These are phyloP conservation scores for Domatiomyces catenatus DNA, from an alignment of 2,329 filamentous ascomycete species.

Conservation along the genomic window DNA sequence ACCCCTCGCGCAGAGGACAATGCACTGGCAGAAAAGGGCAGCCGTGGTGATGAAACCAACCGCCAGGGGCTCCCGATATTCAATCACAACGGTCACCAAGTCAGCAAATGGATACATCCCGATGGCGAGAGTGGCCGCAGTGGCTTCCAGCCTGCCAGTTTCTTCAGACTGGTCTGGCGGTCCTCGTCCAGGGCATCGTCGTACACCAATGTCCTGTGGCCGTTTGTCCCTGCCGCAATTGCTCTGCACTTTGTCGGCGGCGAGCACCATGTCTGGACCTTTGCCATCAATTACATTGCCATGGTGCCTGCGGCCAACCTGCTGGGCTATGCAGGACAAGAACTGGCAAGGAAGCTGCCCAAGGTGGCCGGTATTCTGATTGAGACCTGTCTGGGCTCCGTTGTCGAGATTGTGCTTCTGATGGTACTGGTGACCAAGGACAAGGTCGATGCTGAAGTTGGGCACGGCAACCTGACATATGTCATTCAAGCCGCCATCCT, in stretches of 20 bases:
- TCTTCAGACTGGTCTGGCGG: slow-evolving; percentile 47
- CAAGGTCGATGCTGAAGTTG: slow-evolving; percentile 13
- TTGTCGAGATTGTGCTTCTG: slow-evolving; percentile 73
- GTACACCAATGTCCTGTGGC: slow-evolving; percentile 58
- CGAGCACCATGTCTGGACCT: slow-evolving; percentile 47
- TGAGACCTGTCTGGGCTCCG: slow-evolving; percentile 48
- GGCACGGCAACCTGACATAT: slow-evolving; percentile 32
- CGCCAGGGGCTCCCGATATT: slow-evolving; percentile 8
- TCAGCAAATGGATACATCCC: slow-evolving; percentile 26
- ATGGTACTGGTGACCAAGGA: slow-evolving; percentile 52
- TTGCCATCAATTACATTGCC: slow-evolving; percentile 57
- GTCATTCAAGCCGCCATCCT: slow-evolving; percentile 74
- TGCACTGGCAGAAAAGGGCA: slow-evolving; percentile 6
- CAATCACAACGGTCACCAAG: slow-evolving; percentile 18
- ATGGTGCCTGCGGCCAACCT: slow-evolving; percentile 66
- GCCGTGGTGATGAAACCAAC: slow-evolving; percentile 1
- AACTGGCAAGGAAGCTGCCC: slow-evolving; percentile 58
- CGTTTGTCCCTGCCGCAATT: slow-evolving; percentile 56
- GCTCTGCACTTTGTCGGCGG: slow-evolving; percentile 43
- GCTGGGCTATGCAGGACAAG: slow-evolving; percentile 58
- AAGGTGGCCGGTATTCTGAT: slow-evolving; percentile 43
- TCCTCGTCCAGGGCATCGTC: slow-evolving; percentile 50
- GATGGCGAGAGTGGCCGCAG: slow-evolving; percentile 54
- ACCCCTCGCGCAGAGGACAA: neutral
- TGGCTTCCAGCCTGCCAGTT: slow-evolving; percentile 49